These are phyloP conservation scores for Myriangium duriaei DNA, from an alignment of 2,329 filamentous ascomycete genomes.

Conservation along the genomic window DNA sequence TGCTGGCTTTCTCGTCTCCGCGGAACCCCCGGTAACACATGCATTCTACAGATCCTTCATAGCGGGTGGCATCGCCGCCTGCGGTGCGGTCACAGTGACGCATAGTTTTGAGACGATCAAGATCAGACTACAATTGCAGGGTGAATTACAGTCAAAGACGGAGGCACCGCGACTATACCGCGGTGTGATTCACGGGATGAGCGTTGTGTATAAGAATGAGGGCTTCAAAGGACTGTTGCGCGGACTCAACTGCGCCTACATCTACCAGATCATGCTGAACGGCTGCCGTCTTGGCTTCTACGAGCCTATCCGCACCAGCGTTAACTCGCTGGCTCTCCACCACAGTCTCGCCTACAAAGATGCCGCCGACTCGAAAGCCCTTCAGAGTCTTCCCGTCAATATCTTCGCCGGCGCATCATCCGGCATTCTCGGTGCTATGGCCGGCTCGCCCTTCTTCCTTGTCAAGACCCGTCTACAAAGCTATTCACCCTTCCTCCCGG, in stretches of 20 bases:
- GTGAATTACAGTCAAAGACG: slow-evolving; percentile 78
- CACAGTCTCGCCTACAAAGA: slow-evolving; percentile 50
- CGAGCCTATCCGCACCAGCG: slow-evolving; percentile 69
- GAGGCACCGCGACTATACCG: slow-evolving; percentile 80
- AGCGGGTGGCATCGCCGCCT: slow-evolving; percentile 90
- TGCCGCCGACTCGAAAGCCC: slow-evolving; percentile 22
- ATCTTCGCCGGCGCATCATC: slow-evolving; percentile 84
- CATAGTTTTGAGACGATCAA: slow-evolving; percentile 99
- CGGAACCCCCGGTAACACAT: slow-evolving; percentile 6
- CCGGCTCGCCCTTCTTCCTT: slow-evolving; percentile 91
- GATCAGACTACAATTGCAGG: slow-evolving; percentile 93
- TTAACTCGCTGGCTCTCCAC: slow-evolving; percentile 41
- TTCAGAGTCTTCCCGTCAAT: slow-evolving; percentile 81
- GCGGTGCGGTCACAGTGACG: slow-evolving; percentile 91
- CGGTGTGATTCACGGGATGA: slow-evolving; percentile 81
- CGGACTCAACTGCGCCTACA: slow-evolving; percentile 81
- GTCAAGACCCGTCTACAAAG: slow-evolving; percentile 95
- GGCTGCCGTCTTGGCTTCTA: slow-evolving; percentile 96
- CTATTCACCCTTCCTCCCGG: slow-evolving; percentile 80
- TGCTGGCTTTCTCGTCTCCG: background rate
- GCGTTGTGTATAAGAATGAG: slow-evolving; percentile 83
- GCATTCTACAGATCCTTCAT: slow-evolving; percentile 59
- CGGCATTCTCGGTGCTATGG: slow-evolving; percentile 82
- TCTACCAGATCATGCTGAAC: slow-evolving; percentile 94
- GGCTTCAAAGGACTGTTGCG: slow-evolving; percentile 75